Evolutionary conservation across 345 rosid genomes (phyloP), one percentile per base, ranked within the genome.

Genomic region (Luvunga scandens): DNA sequence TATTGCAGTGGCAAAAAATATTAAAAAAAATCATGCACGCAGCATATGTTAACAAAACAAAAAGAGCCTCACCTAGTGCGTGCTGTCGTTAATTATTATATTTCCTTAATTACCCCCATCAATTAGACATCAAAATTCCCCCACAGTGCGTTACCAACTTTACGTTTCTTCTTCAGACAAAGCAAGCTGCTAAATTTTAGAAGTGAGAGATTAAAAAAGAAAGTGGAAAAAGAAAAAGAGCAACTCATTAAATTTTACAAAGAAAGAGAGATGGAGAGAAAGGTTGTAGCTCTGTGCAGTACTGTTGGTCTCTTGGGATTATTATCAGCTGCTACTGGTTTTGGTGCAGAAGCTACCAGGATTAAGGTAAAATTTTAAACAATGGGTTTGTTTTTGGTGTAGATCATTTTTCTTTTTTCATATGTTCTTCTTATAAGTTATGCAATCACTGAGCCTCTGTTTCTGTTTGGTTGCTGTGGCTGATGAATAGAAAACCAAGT

Each of bases 321-420:
- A 10, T 79, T 96, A 45, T 89, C 97, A 33, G 97, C 92, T 79
- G 87, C 87, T 75, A 86, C 98, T 77, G 98, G 97, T 79, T 93
- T 95, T 82, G 97, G 83, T 67, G 99, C 98, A 38, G 99, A 95
- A 79, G 96, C 87, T 75, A 92, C 98, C n/a, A 80, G 90, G 84
- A 88, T 95, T 70, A 94, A 92, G 97, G 99, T 95, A 33, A 67
- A 28, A 12, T 7, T 62, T 6, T 18, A 8, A n/a, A 8, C 13
- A 34, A 62, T 5, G 7, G 36, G 53, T 28, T 34, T 68, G 77
- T 70, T 62, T 0, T 69, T 68, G 34, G 12, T 27, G 60, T 83
- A 73, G 81, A 69, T 31, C 38, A 45, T 45, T 4, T 38, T 56
- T 31, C 19, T 34, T 28, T 72, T 31, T 5, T 56, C 28, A 42